Conservation (phyloP, 2,329 filamentous ascomycete genomes). For the Grosmannia huntii region DNA sequence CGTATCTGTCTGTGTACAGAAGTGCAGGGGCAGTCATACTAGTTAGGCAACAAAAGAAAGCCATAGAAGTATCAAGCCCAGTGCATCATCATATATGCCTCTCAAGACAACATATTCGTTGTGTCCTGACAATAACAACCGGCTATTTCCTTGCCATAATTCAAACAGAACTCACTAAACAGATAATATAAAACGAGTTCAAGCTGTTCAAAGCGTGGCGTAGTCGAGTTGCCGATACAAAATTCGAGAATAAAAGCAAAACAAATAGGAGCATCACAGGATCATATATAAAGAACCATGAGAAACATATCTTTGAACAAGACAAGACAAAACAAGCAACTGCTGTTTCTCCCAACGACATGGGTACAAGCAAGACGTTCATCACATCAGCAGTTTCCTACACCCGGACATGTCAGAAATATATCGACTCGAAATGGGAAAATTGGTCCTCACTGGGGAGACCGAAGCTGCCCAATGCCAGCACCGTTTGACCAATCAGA, state of each 20-base stretch:
- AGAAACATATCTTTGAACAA: background rate
- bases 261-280: background rate
- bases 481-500: background rate
- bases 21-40: background rate
- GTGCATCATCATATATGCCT: background rate
- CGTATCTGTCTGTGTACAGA: background rate
- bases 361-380: background rate
- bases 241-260: background rate
- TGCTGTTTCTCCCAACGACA: no score
- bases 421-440: no score
- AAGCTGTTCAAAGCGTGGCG: background rate
- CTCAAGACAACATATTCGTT: background rate
- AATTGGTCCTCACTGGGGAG: background rate
- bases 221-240: background rate
- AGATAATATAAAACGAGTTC: background rate
- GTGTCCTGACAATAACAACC: background rate
- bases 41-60: background rate
- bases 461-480: no score
- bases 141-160: background rate
- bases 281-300: background rate
- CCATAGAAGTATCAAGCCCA: background rate
- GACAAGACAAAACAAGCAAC: background rate
- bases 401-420: background rate
- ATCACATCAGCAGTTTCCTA: background rate
- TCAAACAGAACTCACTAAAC: background rate